Base-by-base conservation (phyloP, 306 rosid genomes). In the Quercus bicolor region DNA sequence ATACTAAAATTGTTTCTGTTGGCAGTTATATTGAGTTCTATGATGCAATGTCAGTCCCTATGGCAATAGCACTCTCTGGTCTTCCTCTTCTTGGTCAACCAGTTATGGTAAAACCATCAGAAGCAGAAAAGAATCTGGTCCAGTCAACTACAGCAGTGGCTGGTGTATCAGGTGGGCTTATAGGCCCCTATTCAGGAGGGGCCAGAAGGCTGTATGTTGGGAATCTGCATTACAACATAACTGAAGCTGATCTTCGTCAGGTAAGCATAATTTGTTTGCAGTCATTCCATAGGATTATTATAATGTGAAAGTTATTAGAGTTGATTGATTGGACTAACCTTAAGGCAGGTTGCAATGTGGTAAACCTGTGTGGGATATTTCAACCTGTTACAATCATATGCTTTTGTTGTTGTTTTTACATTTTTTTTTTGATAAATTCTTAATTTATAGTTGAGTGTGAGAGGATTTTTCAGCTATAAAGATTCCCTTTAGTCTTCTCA, bases 21-120 rank as follows among this genome's bases (percentile, higher is more conserved):
- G 85, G 64, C 81, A 95, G 98, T 88, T 95, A 92, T 84, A 91
- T 95, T 68, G 98, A 95, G 85, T 95, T 95, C 80, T 93, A 89
- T 60, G 98, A 95, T 85, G 90, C 80, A 57, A 95, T 95, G 98
- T 92, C 98, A 70, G 98, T 95, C 56, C 98, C 98, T 69, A 95
- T 95, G 98, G 98, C 98, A 52, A 95, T 95, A 78, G 98, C 98
- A 53, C 97, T 95, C 70, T 91, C 98, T 52, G 97, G 98, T 48
- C 98, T 92, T 88, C 91, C 86, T 72, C 89, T 95, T 79, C 97
- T 89, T 56, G 84, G 97, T 82, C 93, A 87, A 80, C 98, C 98
- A 73, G 98, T 95, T 77, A 95, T 91, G 98, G 97, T 95, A 79
- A 95, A 95, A 84, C 98, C 98, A 84, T 95, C 98, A 56, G 98